Conservation (phyloP, 2,329 filamentous ascomycete species). For the Uncinocarpus reesii region DNA sequence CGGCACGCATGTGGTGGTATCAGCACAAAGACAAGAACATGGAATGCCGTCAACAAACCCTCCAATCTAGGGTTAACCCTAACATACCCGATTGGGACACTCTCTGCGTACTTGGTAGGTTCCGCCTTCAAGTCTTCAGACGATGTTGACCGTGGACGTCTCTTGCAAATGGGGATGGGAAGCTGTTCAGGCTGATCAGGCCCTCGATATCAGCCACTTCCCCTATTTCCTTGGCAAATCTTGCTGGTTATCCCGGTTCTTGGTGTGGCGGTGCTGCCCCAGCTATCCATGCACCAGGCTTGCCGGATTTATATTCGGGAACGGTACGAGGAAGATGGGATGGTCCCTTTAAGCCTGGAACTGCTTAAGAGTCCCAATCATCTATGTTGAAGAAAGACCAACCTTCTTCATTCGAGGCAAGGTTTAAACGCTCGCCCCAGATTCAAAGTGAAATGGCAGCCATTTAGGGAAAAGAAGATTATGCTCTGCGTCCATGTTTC, state of each 20-base stretch:
- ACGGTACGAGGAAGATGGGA: background rate
- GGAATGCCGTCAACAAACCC: background rate
- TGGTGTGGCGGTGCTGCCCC: too few species aligned
- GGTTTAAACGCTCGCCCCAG: background rate
- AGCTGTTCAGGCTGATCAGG: too few species aligned
- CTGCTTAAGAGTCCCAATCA: slow-evolving; percentile 5
- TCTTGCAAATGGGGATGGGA: too few species aligned
- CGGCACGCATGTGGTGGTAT: slow-evolving; percentile 4
- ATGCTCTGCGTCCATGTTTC: slow-evolving; percentile 2
- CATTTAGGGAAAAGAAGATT: slow-evolving; percentile 10
- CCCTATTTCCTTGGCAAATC: too few species aligned
- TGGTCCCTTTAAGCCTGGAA: slow-evolving; percentile 3
- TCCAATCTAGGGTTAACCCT: slow-evolving; percentile 6
- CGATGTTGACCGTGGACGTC: too few species aligned
- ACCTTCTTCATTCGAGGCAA: background rate
- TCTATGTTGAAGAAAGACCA: slow-evolving; percentile 3
- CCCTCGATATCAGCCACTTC: too few species aligned
- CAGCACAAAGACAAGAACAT: background rate
- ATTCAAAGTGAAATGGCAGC: slow-evolving; percentile 11
- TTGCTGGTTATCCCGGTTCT: too few species aligned
- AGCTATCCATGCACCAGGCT: too few species aligned
- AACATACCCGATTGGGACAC: background rate
- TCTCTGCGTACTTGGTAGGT: background rate
- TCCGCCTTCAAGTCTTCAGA: too few species aligned
- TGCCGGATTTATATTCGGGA: too few species aligned